Percentiles rank a stretch among this genome's conserved stretches.
Evolutionary conservation across 139 green algal species (phyloP).

Genomic region (Chlorella sp.): DNA sequence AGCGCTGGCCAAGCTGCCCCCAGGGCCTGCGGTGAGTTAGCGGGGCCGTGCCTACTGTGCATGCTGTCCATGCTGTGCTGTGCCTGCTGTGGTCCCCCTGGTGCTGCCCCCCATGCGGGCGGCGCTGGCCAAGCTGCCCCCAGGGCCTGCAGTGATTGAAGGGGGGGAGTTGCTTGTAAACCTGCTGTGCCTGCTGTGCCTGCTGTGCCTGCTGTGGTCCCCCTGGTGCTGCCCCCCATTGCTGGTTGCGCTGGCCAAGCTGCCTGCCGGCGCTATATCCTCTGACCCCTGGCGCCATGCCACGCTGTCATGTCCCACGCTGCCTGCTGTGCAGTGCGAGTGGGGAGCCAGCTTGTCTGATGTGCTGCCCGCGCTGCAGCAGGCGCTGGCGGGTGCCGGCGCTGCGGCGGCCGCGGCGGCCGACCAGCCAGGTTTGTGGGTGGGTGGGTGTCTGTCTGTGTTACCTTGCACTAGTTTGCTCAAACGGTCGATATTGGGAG

Average conservation of each 20-base stretch:
- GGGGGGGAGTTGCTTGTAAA: no score
- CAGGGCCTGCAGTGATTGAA: background rate
- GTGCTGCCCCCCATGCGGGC: slow-evolving; percentile 52
- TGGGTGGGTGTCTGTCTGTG: background rate
- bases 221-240: slow-evolving; percentile 45
- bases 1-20: slow-evolving; percentile 60
- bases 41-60: background rate
- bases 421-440: background rate
- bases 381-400: slow-evolving; percentile 12
- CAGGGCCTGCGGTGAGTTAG: background rate
- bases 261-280: no score
- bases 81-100: slow-evolving; percentile 36
- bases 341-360: background rate
- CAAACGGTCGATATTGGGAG: no score
- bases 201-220: slow-evolving; percentile 33
- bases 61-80: background rate
- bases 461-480: no score
- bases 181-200: background rate
- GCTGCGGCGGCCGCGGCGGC: slow-evolving; percentile 4
- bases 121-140: slow-evolving; percentile 60
- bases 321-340: background rate
- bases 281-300: no score
- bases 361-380: slow-evolving; percentile 23
- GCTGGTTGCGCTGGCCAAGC: slow-evolving; percentile 60
- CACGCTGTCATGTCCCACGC: no score